Evolutionary conservation across 306 rosid species (phyloP), one percentile per base, ranked within the genome.

Genomic region (Mucuna pruriens): DNA sequence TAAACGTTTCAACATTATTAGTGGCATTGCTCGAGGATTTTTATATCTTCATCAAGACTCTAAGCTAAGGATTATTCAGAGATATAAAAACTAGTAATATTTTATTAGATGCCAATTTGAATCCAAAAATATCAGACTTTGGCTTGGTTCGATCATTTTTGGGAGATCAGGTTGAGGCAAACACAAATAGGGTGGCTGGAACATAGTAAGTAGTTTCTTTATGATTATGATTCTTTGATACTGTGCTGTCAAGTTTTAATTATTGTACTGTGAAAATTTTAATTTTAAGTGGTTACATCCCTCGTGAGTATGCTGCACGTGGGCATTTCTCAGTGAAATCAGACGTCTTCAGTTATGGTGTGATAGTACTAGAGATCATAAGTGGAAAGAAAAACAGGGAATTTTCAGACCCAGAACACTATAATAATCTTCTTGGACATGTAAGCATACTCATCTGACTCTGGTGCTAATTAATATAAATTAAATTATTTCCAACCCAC

Each of bases 21-120:
- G 46, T 10, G 71, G 80, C 31, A 61, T 76, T 76, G 71, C 80
- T 44, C 46, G 60, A 25, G 80, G 80, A 3, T 45, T 76, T 9
- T 55, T 76, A 6, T 76, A 76, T 76, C 61, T 76, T 44, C 80
- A 76, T 31, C 72, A 62, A 62, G 72, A 76, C 17, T 76, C 80
- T 2, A 76, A 46, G 31, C 1, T 62, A 0, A 76, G 70, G 7
- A 75, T 76, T 39, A 58, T 75, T 39, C 70, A 75, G 69, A 39
- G 79, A 74, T 36, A 0, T 74, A 15, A 75, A 74, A 58, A 22
- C 69, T 0, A 75, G 57, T 7, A 75, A 75, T 42, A 40, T 75
- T 25, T 40, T 75, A 2, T 42, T 75, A 8, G 70, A 75, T 16
- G n/a, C 25, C 1, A 6, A 58, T 16, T 6, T 75, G 55, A 8